These are phyloP conservation scores for Talaromyces marneffei DNA, from an alignment of 2,329 filamentous ascomycete genomes.

Conservation along the genomic window DNA sequence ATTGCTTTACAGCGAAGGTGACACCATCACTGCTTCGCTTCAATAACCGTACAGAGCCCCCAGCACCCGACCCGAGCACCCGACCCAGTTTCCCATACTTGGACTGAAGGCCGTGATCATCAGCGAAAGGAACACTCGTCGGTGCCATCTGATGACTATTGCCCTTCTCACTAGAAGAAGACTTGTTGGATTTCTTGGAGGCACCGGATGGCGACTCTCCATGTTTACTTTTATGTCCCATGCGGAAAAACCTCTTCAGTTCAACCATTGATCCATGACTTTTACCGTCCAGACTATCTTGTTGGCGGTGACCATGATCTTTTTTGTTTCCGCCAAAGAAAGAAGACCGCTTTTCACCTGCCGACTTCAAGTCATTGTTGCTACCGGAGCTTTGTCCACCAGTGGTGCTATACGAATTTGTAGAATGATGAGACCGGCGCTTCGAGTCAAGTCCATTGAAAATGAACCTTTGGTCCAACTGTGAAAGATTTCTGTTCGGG, in stretches of 20 bases:
- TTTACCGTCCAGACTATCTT: slow-evolving; percentile 41
- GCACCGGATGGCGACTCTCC: slow-evolving; percentile 57
- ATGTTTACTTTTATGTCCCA: slow-evolving; percentile 59
- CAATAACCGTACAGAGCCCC: slow-evolving; percentile 89
- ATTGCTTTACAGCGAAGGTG: slow-evolving; percentile 97
- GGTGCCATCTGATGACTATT: slow-evolving; percentile 49
- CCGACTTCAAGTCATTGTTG: slow-evolving; percentile 2
- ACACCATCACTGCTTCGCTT: slow-evolving; percentile 87
- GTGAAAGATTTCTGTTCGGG: slow-evolving; percentile 58
- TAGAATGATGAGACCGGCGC: slow-evolving; percentile 50
- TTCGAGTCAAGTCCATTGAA: slow-evolving; percentile 71
- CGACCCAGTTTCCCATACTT: slow-evolving; percentile 96
- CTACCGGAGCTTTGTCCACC: not conserved
- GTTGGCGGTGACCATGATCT: slow-evolving; percentile 34
- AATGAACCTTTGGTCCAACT: slow-evolving; percentile 75
- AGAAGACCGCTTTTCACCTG: slow-evolving; percentile 48
- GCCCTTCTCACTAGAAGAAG: slow-evolving; percentile 45
- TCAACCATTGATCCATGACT: slow-evolving; percentile 84
- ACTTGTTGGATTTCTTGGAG: slow-evolving; percentile 50
- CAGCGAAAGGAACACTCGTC: slow-evolving; percentile 71
- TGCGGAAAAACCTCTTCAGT: slow-evolving; percentile 91
- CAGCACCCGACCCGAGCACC: slow-evolving; percentile 87
- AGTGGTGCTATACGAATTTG: not conserved
- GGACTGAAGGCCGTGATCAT: slow-evolving; percentile 82
- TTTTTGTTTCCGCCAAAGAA: slow-evolving; percentile 50